Base-by-base conservation (phyloP, 1,284 basidiomycete species). In the Cutaneotrichosporon arboriforme region DNA sequence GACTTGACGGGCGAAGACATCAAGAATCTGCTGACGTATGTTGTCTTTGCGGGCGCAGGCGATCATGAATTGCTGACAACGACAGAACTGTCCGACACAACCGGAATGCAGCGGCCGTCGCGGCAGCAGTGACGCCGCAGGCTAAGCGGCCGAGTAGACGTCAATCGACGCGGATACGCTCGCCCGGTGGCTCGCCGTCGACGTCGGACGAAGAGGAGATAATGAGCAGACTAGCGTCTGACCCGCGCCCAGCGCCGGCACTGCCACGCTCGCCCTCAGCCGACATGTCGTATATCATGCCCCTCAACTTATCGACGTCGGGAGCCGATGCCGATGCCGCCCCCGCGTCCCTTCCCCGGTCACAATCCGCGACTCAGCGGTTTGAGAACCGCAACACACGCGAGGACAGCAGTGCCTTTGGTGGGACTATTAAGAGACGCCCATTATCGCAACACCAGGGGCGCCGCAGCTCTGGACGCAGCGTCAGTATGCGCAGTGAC, bases 151-250 rank as follows among this genome's bases (percentile, higher is more conserved):
- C 26, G 7, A 31, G 26, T 31, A 31, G 26, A 31, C 60, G 65
- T 7, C 52, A 59, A 17, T 72, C 69, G 8, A 67, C 70, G 43
- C 63, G 72, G 8, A 63, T 74, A 39, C 62, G 65, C 8, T 70
- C 70, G 5, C 65, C 68, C 4, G 70, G 68, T 1, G 72, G 72
- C 46, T 63, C 64, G 5, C 69, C 68, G 20, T 61, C 64, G 14
- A 61, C 61, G 4, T 68, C 64, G 9, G 60, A 62, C 1, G 60
- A 62, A 7, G 67, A 67, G 18, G 23, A 36, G 17, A 46, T 31
- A 31, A 31, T 31, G 26, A 31, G 26, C 26, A 31, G 26, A 31
- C 26, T 31, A 5, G 26, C 26, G 26, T 31, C 26, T 10, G 26
- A 31, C 26, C 26, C 26, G 10, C 26, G 26, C 7, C 26, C 26